Percentiles rank a stretch among this genome's conserved stretches.
Evolutionary conservation across 768 basidiomycete species (phyloP).

Genomic region (Galerina sulciceps): DNA sequence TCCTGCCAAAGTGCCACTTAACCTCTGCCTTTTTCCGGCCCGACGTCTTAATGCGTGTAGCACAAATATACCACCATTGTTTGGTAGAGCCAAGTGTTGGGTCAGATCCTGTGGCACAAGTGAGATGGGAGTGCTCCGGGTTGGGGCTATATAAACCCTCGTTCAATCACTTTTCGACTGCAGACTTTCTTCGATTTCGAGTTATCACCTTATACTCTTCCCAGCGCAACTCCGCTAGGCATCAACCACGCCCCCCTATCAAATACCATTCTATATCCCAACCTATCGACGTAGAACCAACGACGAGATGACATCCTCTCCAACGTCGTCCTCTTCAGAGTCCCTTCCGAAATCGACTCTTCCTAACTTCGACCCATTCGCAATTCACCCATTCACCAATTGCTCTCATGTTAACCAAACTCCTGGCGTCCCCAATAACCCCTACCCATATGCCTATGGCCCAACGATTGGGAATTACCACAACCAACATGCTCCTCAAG

Average conservation of each 20-base stretch:
- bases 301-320: constrained; percentile 15
- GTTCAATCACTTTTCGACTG: neutral
- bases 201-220: neutral
- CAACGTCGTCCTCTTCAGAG: constrained; percentile 20
- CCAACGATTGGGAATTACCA: constrained; percentile 6
- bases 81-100: constrained; percentile 2
- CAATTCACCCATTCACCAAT: constrained; percentile 34
- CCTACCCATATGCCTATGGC: constrained; percentile 17
- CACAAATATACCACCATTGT: constrained; percentile 4
- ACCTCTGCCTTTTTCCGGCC: constrained; percentile 5
- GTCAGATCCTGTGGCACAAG: neutral
- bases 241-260: neutral
- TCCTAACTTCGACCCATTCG: constrained; percentile 33
- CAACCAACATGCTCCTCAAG: neutral
- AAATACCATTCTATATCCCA: neutral
- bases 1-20: constrained; percentile 13
- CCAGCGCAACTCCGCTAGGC: neutral
- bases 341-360: constrained; percentile 15
- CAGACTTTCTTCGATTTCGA: neutral
- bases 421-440: neutral
- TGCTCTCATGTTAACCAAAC: constrained; percentile 23
- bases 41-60: neutral
- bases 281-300: neutral
- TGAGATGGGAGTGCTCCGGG: neutral
- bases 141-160: constrained; percentile 8